phyloP scores from a whole-genome alignment of 371 early-diverging fungal genomes.

The Syncephalastrum sp. region DNA sequence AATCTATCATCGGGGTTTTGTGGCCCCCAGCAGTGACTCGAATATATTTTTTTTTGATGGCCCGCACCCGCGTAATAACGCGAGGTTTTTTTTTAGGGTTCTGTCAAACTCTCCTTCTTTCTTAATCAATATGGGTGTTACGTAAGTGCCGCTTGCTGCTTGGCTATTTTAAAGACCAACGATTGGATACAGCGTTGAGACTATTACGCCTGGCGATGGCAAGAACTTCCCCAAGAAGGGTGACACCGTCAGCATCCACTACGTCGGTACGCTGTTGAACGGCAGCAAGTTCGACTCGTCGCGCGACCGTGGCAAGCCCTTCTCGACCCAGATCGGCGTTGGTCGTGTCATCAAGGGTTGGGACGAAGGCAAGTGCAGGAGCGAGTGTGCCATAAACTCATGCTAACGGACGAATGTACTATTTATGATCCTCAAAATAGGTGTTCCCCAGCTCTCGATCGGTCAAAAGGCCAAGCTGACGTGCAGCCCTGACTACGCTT shows the following conservation, averaged over 20 bases:
- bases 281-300: slow-evolving; percentile 90
- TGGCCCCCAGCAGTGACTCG: no score
- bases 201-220: slow-evolving; percentile 70
- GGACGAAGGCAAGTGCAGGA: slow-evolving; percentile 55
- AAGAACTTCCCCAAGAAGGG: slow-evolving; percentile 84
- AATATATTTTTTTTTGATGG: no score
- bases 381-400: neutral
- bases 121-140: slow-evolving; percentile 39
- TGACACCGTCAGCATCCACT: slow-evolving; percentile 71
- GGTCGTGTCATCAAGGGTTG: slow-evolving; percentile 91
- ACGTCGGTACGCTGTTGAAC: slow-evolving; percentile 64
- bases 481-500: slow-evolving; percentile 77
- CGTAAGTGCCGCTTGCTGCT: slow-evolving; percentile 23
- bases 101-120: slow-evolving; percentile 1
- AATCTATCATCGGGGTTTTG: no score
- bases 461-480: slow-evolving; percentile 70
- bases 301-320: slow-evolving; percentile 76
- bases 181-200: slow-evolving; percentile 33
- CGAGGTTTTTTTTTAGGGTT: no score
- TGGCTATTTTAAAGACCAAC: neutral
- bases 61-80: no score
- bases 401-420: neutral
- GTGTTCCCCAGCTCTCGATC: slow-evolving; percentile 85
- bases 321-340: slow-evolving; percentile 82
- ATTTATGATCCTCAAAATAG: slow-evolving; percentile 24